phyloP scores from a whole-genome alignment of 139 green algal species.

The Asterochloris erici region DNA sequence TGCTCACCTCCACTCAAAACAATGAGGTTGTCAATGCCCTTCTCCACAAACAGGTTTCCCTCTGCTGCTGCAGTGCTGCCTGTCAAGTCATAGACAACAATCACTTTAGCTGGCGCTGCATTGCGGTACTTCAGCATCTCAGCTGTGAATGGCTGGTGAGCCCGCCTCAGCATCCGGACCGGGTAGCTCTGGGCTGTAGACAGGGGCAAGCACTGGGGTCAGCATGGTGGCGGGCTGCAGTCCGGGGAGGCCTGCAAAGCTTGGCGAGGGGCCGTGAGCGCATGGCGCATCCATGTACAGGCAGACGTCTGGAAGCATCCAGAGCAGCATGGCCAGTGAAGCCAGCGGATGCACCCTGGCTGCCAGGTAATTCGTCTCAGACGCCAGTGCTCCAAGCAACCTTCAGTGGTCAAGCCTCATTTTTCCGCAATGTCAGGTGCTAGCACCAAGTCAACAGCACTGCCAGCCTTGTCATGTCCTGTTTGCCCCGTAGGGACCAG shows the following conservation, averaged over 20 bases:
- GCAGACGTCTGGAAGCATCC: not conserved
- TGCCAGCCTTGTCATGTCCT: too few relatives aligned
- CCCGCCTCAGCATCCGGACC: slow-evolving; percentile 10
- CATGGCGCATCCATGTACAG: not conserved
- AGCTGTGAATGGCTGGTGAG: slow-evolving; percentile 19
- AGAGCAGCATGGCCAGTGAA: too few relatives aligned
- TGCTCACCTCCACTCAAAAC: slow-evolving; percentile 20
- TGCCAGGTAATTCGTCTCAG: too few relatives aligned
- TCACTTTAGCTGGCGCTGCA: slow-evolving; percentile 10
- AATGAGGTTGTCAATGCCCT: slow-evolving; percentile 20
- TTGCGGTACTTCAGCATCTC: slow-evolving; percentile 22
- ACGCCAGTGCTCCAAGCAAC: too few relatives aligned
- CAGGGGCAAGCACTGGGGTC: too few relatives aligned
- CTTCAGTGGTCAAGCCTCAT: too few relatives aligned
- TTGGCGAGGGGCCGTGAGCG: not conserved
- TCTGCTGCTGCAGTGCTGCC: slow-evolving; percentile 11
- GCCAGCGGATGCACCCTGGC: too few relatives aligned
- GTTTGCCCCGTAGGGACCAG: too few relatives aligned
- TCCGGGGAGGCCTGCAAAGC: not conserved
- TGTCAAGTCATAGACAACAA: slow-evolving; percentile 14
- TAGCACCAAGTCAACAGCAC: too few relatives aligned
- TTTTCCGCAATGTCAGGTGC: too few relatives aligned
- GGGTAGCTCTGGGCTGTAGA: slow-evolving; percentile 20
- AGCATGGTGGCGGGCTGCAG: not conserved
- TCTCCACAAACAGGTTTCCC: slow-evolving; percentile 17